Percentiles rank a stretch among this genome's conserved stretches.
phyloP scores from a whole-genome alignment of 257 asterid genomes.

The Salvia miltiorrhiza region DNA sequence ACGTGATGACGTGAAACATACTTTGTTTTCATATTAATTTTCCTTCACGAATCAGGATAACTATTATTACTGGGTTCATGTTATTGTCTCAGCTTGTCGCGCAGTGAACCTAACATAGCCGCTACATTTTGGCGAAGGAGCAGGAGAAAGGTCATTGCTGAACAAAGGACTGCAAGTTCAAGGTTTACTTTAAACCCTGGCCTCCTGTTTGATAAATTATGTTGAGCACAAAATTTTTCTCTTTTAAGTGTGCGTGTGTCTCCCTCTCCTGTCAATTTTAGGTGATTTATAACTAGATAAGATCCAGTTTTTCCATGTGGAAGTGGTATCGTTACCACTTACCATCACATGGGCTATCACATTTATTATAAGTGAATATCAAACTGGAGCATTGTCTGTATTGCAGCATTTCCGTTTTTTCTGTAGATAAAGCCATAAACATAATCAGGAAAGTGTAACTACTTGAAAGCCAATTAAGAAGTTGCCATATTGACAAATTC shows the following conservation, averaged over 20 bases:
- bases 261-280: neutral
- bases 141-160: constrained; percentile 82
- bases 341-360: neutral
- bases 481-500: neutral
- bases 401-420: neutral
- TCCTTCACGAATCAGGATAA: constrained; percentile 2
- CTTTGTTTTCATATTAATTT: neutral
- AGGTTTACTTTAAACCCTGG: constrained; percentile 51
- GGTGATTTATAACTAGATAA: constrained; percentile 1
- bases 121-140: constrained; percentile 94
- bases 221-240: neutral
- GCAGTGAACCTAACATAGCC: constrained; percentile 91
- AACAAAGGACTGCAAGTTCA: constrained; percentile 94
- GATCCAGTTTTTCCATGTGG: constrained; percentile 5
- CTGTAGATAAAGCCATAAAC: neutral
- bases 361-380: neutral
- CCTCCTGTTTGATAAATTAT: constrained; percentile 22
- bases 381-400: neutral
- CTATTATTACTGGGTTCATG: constrained; percentile 23
- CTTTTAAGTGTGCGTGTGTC: neutral
- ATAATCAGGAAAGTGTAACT: neutral
- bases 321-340: neutral
- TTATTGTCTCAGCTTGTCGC: constrained; percentile 63
- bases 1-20: constrained; percentile 3
- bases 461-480: neutral